Evolutionary conservation across 75 land plant species (phyloP).

Genomic region (Selaginella moellendorffii): DNA sequence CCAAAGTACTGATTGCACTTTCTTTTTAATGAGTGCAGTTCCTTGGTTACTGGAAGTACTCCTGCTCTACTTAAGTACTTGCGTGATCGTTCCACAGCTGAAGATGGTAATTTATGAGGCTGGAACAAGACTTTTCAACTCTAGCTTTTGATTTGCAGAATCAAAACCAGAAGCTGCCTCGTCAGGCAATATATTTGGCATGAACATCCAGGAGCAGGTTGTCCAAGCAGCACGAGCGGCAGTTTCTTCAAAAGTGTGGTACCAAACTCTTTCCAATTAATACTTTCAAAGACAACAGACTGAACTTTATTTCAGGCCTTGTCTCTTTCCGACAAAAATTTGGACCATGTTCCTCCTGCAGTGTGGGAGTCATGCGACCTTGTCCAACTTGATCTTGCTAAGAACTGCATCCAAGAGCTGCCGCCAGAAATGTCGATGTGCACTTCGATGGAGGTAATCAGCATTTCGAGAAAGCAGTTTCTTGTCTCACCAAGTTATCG

Average conservation of each 20-base stretch:
- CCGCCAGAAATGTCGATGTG: slow-evolving; percentile 64
- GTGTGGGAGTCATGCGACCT: slow-evolving; percentile 51
- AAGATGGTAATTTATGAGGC: not conserved
- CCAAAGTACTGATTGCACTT: too few species aligned
- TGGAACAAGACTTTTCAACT: not conserved
- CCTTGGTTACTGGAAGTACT: slow-evolving; percentile 76
- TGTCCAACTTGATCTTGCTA: slow-evolving; percentile 52
- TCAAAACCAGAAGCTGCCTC: slow-evolving; percentile 16
- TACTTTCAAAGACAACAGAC: too few species aligned
- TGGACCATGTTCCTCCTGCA: slow-evolving; percentile 51
- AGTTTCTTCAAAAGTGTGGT: slow-evolving; percentile 61
- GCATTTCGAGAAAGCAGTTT: too few species aligned
- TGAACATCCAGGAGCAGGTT: slow-evolving; percentile 36
- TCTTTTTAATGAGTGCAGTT: too few species aligned
- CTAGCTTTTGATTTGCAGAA: slow-evolving; percentile 15
- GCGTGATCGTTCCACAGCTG: slow-evolving; percentile 28
- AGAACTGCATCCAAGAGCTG: slow-evolving; percentile 55
- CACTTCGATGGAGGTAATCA: slow-evolving; percentile 49
- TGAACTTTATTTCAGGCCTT: slow-evolving; percentile 38
- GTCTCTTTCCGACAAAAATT: slow-evolving; percentile 33
- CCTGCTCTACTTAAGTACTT: slow-evolving; percentile 58
- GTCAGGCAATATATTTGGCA: slow-evolving; percentile 28
- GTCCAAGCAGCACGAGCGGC: slow-evolving; percentile 61
- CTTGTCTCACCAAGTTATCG: too few species aligned
- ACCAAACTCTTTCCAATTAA: not conserved